Evolutionary conservation across 192 early-diverging fungal genomes (phyloP), one percentile per base, ranked within the genome.

Genomic region (Coemansia sp.): DNA sequence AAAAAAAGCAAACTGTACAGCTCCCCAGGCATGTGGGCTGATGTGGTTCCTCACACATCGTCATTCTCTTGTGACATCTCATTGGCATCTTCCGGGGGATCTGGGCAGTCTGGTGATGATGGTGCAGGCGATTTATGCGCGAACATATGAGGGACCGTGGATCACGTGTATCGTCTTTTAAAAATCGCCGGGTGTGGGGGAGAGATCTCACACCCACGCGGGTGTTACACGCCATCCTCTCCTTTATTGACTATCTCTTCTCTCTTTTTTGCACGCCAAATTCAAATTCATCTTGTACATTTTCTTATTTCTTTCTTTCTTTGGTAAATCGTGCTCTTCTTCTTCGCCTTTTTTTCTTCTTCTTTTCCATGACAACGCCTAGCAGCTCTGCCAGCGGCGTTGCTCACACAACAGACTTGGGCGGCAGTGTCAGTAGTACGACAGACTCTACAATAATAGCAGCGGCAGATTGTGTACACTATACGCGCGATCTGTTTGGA

Each of bases 401-500:
- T 15, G 38, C 24, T 33, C 62, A 64, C 38, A 64, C 62, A 64
- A 64, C 31, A 9, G 29, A 31, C 54, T 5, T 10, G 5, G 57
- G 13, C 31, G 31, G 52, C 24, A 11, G 52, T 12, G n/a, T 52
- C 49, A 9, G 31, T 34, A 36, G 31, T 36, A n/a, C 57, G 16
- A 24, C 57, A 8, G 57, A 33, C 31, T 34, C 57, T 31, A n/a
- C 57, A 18, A 60, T 60, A 60, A 36, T 34, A 36, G 57, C 57
- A n/a, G 57, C 57, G 2, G 31, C 57, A 33, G 57, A 60, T 60
- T 64, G 38, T 64, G 63, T 44, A 13, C 63, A 40, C 63, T 33
- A 66, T 49, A 46, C 65, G 33, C 65, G 57, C 34, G 57, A 60
- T 16, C 57, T 60, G 57, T 36, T 60, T 60, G 57, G 57, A 60